Evolutionary conservation across 306 rosid species (phyloP), one percentile per base, ranked within the genome.

Genomic region (Medicago ruthenica): DNA sequence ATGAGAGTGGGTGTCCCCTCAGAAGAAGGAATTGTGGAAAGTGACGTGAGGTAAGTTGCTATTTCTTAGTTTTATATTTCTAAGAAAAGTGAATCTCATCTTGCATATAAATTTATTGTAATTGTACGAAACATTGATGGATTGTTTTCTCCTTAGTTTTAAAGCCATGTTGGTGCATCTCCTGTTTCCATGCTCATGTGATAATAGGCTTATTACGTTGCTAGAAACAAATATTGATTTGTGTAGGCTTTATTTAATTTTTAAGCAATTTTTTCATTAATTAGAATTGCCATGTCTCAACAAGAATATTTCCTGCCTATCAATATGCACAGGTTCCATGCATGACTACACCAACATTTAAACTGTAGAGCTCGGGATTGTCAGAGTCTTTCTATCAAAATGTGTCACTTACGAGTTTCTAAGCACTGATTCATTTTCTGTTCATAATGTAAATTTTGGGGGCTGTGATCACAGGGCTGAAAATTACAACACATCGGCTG

Each of bases 1-100:
- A 85, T 86, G 55, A 89, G 97, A 84, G 98, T 95, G 62, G 98
- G 98, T 70, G 97, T 95, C 51, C 97, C 98, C 55, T 90, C 97
- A 31, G 98, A 92, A 83, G 97, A 92, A 58, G 98, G 97, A 31
- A 86, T 92, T 47, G 88, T 95, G 71, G 97, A 95, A 83, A 82
- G 85, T 68, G 97, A 95, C n/a, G 96, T 85, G 75, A 89, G 97
- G 98, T 95, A 72, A 77, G 85, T 66, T 60, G 62, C 71, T 24
- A 47, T 73, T 44, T 63, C 62, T 12, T 40, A 65, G 73, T 65
- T 70, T 42, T 27, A 70, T 27, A 63, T 75, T 74, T 20, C 50
- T 27, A 53, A 58, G 76, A 70, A 61, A 79, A 80, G 42, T 66
- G 10, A 41, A 41, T 64, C 37, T 44, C 16, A 13, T 51, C 42